A percentile compares a stretch with the other conserved stretches of the same genome.
Evolutionary conservation across 805 yeast genomes (phyloP).

Genomic region (Candida coquimbonensis): DNA sequence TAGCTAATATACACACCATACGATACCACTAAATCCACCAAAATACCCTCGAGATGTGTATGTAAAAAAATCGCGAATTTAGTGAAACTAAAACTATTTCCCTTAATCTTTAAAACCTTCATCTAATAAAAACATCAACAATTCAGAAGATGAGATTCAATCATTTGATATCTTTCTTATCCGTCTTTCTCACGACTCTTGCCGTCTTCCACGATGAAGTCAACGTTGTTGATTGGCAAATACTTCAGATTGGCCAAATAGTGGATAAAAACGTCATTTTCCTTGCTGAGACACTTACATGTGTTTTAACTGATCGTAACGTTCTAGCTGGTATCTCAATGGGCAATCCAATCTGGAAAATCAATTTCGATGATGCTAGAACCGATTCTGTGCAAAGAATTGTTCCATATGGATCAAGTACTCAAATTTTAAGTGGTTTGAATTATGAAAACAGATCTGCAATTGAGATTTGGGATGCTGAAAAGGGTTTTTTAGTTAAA

Average conservation of each 20-base stretch:
- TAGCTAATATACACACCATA: too few species aligned
- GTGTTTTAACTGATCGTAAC: constrained; percentile 23
- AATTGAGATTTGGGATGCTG: constrained; percentile 16
- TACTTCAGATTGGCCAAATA: constrained; percentile 37
- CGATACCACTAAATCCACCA: too few species aligned
- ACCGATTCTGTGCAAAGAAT: constrained; percentile 12
- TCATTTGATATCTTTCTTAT: too few species aligned
- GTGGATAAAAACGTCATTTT: constrained; percentile 12
- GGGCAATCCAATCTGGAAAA: constrained; percentile 27
- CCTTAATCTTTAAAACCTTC: too few species aligned
- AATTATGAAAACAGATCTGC: constrained; percentile 14
- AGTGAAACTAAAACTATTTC: too few species aligned
- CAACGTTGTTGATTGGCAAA: constrained; percentile 48
- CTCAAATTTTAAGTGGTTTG: constrained; percentile 16
- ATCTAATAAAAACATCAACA: too few species aligned
- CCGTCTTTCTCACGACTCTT: not conserved
- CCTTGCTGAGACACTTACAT: constrained; percentile 13
- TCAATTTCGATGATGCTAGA: constrained; percentile 16
- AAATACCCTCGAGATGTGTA: too few species aligned
- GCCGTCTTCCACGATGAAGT: constrained; percentile 45
- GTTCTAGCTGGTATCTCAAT: constrained; percentile 30
- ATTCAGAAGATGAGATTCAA: too few species aligned
- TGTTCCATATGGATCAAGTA: constrained; percentile 5
- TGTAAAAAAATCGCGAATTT: too few species aligned
- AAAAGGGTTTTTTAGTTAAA: constrained; percentile 1